phyloP scores from a whole-genome alignment of 768 basidiomycete genomes.

The Hebeloma cylindrosporum region DNA sequence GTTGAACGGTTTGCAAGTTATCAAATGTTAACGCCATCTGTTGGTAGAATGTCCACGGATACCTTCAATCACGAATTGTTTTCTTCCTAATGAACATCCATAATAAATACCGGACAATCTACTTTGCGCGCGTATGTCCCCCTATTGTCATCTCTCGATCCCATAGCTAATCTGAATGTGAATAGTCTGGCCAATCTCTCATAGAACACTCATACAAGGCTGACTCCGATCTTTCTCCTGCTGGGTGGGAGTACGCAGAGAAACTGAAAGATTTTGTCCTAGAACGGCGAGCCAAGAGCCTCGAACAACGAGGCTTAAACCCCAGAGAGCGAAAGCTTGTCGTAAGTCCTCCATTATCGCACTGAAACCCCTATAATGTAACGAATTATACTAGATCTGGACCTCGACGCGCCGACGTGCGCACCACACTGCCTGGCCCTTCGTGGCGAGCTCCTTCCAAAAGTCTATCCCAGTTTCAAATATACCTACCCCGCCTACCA shows the following conservation, averaged over 20 bases:
- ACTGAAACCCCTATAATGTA: not conserved
- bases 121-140: constrained; percentile 83
- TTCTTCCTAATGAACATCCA: constrained; percentile 99
- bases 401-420: constrained; percentile 92
- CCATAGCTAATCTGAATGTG: not conserved
- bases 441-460: constrained; percentile 46
- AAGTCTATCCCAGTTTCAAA: constrained; percentile 7
- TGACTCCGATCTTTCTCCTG: constrained; percentile 93
- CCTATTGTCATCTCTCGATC: not conserved
- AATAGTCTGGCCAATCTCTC: constrained; percentile 93
- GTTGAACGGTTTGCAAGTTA: constrained; percentile 21
- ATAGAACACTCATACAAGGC: constrained; percentile 99
- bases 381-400: constrained; percentile 70
- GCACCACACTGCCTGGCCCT: constrained; percentile 96
- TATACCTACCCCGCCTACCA: constrained; percentile 19
- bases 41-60: constrained; percentile 77
- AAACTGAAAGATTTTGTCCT: constrained; percentile 87
- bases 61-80: constrained; percentile 89
- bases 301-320: constrained; percentile 69
- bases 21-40: not conserved
- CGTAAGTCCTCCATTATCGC: constrained; percentile 38
- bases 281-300: constrained; percentile 73
- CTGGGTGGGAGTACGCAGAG: constrained; percentile 95
- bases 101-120: constrained; percentile 89
- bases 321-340: constrained; percentile 62